These are phyloP conservation scores for Yueomyces sinensis DNA, from an alignment of 805 yeast species.

Conservation along the genomic window DNA sequence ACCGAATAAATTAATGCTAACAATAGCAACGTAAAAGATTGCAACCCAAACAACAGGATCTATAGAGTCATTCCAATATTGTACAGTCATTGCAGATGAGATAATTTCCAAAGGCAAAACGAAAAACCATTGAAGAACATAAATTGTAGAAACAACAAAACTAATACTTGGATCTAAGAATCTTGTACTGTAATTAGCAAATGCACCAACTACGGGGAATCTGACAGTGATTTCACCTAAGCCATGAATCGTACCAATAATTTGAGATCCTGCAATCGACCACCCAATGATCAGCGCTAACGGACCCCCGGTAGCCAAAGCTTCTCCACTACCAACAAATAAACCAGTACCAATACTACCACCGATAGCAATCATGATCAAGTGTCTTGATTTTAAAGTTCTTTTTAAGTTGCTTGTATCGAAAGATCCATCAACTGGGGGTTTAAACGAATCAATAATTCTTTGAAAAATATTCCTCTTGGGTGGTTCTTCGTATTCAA, in stretches of 20 bases:
- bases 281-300: conserved; percentile 38
- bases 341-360: conserved; percentile 23
- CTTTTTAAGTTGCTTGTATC: conserved; percentile 22
- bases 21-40: conserved; percentile 30
- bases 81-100: conserved; percentile 37
- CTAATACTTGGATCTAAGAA: conserved; percentile 40
- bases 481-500: neutral
- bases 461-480: conserved; percentile 4
- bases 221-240: conserved; percentile 37
- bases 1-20: conserved; percentile 34
- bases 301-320: conserved; percentile 39
- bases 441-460: conserved; percentile 8
- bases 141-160: conserved; percentile 45
- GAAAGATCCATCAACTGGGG: conserved; percentile 10
- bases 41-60: conserved; percentile 34
- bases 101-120: conserved; percentile 35
- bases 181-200: conserved; percentile 32
- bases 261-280: conserved; percentile 35
- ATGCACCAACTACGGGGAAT: conserved; percentile 38
- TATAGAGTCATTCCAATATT: conserved; percentile 31
- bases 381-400: conserved; percentile 14
- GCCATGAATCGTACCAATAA: conserved; percentile 41
- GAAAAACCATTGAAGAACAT: conserved; percentile 35
- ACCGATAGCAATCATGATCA: conserved; percentile 22
- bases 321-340: conserved; percentile 23